These are phyloP conservation scores for Stachybotrys echinatus DNA, from an alignment of 2,329 filamentous ascomycete species.

Conservation along the genomic window DNA sequence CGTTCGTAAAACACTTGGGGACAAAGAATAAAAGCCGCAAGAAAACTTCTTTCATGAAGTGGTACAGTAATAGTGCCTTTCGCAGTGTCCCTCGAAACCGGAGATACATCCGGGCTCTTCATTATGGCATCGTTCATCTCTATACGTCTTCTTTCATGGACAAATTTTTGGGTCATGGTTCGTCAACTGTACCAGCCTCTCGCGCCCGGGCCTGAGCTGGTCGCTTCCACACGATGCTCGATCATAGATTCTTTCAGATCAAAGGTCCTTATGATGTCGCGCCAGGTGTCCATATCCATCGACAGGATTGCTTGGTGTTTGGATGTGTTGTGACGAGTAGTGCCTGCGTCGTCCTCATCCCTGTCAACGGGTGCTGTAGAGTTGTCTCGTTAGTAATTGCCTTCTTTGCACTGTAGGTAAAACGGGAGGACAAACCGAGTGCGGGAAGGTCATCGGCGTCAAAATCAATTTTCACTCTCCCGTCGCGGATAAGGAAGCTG, in stretches of 20 bases:
- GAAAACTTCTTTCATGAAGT: neutral
- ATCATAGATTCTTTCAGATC: constrained; percentile 78
- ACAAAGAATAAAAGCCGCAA: neutral
- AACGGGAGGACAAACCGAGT: constrained; percentile 55
- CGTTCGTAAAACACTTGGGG: neutral
- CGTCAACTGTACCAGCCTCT: constrained; percentile 61
- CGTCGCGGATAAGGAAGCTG: constrained; percentile 88
- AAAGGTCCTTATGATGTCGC: constrained; percentile 69
- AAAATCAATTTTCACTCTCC: constrained; percentile 65
- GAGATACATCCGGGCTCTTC: too few species aligned
- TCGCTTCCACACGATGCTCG: constrained; percentile 65
- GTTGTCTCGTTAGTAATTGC: constrained; percentile 10
- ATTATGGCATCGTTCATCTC: neutral
- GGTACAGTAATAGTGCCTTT: too few species aligned
- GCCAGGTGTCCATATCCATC: constrained; percentile 81
- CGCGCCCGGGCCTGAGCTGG: constrained; percentile 44
- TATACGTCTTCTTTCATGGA: neutral
- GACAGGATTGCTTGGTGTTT: constrained; percentile 85
- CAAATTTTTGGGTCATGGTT: neutral
- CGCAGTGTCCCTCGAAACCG: too few species aligned
- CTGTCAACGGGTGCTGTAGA: constrained; percentile 27
- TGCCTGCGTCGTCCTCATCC: constrained; percentile 38
- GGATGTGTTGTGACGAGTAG: constrained; percentile 45
- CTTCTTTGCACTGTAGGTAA: neutral
- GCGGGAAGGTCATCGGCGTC: constrained; percentile 74